Conservation (phyloP, 2,329 filamentous ascomycete species). For the Calonectria pseudoreteaudii region DNA sequence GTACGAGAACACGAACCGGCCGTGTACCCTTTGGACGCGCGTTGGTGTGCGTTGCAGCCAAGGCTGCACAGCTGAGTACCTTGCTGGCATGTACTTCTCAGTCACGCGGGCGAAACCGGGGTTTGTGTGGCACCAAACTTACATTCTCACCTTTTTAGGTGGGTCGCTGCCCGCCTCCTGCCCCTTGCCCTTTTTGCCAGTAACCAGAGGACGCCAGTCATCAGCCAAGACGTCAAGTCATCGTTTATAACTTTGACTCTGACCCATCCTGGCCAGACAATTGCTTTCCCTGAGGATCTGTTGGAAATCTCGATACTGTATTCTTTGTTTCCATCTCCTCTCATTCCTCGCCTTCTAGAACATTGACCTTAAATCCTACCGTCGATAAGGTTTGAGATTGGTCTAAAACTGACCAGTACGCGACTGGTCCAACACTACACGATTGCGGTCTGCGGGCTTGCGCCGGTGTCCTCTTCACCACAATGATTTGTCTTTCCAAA, state of each 20-base stretch:
- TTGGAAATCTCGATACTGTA: not conserved
- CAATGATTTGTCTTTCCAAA: slow-evolving; percentile 67
- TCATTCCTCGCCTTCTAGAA: not conserved
- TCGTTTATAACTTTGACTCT: not conserved
- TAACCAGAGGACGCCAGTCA: not conserved
- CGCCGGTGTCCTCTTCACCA: slow-evolving; percentile 11
- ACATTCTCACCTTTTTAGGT: slow-evolving; percentile 33
- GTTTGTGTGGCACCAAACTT: slow-evolving; percentile 29
- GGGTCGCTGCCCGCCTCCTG: slow-evolving; percentile 30
- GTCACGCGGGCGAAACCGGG: slow-evolving; percentile 43
- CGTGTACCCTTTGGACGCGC: not conserved
- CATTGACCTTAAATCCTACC: not conserved
- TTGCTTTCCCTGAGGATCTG: not conserved
- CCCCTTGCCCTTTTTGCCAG: not conserved
- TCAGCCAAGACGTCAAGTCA: slow-evolving; percentile 12
- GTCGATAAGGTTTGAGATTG: not conserved
- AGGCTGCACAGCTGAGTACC: not conserved
- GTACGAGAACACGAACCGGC: not conserved
- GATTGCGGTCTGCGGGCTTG: not conserved
- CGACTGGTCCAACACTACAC: slow-evolving; percentile 19
- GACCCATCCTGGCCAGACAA: not conserved
- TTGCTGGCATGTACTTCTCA: slow-evolving; percentile 8
- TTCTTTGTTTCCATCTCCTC: not conserved
- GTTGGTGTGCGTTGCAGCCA: not conserved
- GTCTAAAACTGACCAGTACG: not conserved